phyloP scores from a whole-genome alignment of 1,139 yeast species.

The Debaryomyces psychrophilus region DNA sequence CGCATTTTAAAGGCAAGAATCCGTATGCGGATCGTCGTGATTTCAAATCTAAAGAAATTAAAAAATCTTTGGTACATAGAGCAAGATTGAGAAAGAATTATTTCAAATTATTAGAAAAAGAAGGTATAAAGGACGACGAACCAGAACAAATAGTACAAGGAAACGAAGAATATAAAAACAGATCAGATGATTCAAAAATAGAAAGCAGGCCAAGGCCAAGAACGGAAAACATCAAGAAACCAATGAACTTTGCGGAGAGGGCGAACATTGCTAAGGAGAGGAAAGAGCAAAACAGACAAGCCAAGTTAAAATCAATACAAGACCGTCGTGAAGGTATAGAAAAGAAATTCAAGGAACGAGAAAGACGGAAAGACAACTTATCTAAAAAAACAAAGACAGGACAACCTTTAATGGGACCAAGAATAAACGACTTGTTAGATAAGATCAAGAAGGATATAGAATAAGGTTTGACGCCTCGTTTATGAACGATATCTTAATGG shows the following conservation, averaged over 20 bases:
- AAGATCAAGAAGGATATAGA: constrained; percentile 61
- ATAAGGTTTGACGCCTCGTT: constrained; percentile 4
- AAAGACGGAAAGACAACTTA: constrained; percentile 51
- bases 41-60: constrained; percentile 60
- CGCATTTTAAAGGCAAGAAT: constrained; percentile 21
- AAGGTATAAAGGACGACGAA: constrained; percentile 41
- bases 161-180: constrained; percentile 10
- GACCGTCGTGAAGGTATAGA: constrained; percentile 28
- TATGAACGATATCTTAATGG: neutral
- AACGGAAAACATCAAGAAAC: constrained; percentile 17
- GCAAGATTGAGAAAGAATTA: constrained; percentile 84
- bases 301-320: constrained; percentile 31
- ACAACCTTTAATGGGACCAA: constrained; percentile 90
- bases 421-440: constrained; percentile 76
- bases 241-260: constrained; percentile 49
- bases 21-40: constrained; percentile 44
- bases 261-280: constrained; percentile 48
- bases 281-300: constrained; percentile 41
- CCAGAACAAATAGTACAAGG: constrained; percentile 14
- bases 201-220: neutral
- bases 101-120: constrained; percentile 76
- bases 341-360: constrained; percentile 32
- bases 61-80: constrained; percentile 74
- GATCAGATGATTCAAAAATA: constrained; percentile 3
- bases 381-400: constrained; percentile 70